Evolutionary conservation across 2,329 filamentous ascomycete genomes (phyloP).

Genomic region (Talaromyces marneffei): DNA sequence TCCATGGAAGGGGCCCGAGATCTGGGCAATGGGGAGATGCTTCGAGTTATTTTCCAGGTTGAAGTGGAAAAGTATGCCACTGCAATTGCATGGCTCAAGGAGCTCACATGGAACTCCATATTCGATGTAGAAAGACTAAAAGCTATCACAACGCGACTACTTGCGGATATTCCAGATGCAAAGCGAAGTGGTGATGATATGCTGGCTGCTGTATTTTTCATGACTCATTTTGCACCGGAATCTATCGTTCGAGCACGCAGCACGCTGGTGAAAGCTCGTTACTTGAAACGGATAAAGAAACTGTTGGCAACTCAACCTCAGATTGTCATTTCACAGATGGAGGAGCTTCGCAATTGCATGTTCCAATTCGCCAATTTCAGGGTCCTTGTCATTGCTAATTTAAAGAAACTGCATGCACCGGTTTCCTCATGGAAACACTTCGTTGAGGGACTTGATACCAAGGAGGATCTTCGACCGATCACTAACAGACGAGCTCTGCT

Average conservation of each 20-base stretch:
- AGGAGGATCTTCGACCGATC: conserved; percentile 60
- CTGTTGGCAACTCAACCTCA: conserved; percentile 71
- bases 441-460: conserved; percentile 46
- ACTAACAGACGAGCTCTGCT: conserved; percentile 65
- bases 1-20: conserved; percentile 61
- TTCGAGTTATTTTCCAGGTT: conserved; percentile 75
- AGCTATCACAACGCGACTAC: conserved; percentile 66
- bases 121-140: conserved; percentile 68
- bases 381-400: conserved; percentile 73
- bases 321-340: conserved; percentile 68
- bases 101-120: conserved; percentile 80
- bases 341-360: conserved; percentile 67
- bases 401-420: conserved; percentile 67
- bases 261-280: conserved; percentile 78
- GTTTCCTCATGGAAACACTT: conserved; percentile 73
- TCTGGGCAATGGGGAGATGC: conserved; percentile 73
- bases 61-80: conserved; percentile 82
- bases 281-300: conserved; percentile 78
- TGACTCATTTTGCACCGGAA: conserved; percentile 72
- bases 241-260: conserved; percentile 72
- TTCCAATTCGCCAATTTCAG: conserved; percentile 83
- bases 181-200: conserved; percentile 74
- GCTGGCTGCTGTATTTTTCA: conserved; percentile 59
- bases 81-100: conserved; percentile 75
- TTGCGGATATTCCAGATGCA: conserved; percentile 84